phyloP scores from a whole-genome alignment of 108 stramenopile species.

The Cyclotella atomus region DNA sequence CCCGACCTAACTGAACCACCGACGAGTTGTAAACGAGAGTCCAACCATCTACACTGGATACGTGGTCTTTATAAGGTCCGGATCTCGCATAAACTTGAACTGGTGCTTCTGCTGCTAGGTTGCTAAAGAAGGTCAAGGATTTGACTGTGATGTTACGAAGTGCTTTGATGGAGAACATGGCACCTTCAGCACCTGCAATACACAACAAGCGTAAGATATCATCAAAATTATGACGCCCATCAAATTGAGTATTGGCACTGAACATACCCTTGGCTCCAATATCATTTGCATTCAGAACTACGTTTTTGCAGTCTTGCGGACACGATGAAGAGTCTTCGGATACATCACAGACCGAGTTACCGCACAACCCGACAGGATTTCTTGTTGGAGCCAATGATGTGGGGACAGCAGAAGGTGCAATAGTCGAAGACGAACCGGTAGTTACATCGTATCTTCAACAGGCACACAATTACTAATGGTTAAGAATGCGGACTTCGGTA shows the following conservation, averaged over 20 bases:
- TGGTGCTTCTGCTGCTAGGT: neutral
- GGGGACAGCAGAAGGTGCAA: neutral
- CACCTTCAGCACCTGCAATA: conserved; percentile 10
- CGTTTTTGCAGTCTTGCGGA: conserved; percentile 3
- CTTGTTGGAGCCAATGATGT: too few species aligned
- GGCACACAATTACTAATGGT: neutral
- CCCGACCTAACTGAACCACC: neutral
- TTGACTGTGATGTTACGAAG: neutral
- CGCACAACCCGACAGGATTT: too few species aligned
- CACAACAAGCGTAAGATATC: too few species aligned
- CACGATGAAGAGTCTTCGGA: conserved; percentile 5
- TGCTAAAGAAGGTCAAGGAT: conserved; percentile 6
- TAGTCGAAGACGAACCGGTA: neutral
- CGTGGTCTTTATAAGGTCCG: neutral
- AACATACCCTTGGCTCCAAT: neutral
- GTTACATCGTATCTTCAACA: neutral
- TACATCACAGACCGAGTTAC: neutral
- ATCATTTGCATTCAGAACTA: neutral
- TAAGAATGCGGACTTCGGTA: neutral
- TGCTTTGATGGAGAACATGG: conserved; percentile 16
- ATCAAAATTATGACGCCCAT: too few species aligned
- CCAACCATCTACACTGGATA: conserved; percentile 1
- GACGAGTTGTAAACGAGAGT: conserved; percentile 15
- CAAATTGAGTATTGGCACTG: too few species aligned
- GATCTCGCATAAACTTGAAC: conserved; percentile 14